Conservation (phyloP, 441 rosid genomes). For the Croton laevigatus region DNA sequence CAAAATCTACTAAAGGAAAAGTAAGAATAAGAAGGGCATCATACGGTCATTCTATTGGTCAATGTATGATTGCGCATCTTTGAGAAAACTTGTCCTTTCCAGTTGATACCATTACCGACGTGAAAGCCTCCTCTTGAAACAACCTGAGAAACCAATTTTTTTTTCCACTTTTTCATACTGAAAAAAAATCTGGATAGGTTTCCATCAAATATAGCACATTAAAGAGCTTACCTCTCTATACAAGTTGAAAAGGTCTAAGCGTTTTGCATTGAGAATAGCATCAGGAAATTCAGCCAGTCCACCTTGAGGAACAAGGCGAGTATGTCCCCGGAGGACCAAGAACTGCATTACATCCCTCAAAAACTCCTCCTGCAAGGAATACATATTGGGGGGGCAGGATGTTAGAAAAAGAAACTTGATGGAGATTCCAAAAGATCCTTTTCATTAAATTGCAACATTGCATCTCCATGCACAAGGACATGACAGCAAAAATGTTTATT, state of each 20-base stretch:
- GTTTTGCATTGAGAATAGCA: constrained; percentile 90
- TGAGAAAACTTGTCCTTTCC: constrained; percentile 99
- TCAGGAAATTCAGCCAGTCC: constrained; percentile 95
- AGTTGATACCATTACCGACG: constrained; percentile 97
- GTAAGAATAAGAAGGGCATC: constrained; percentile 20
- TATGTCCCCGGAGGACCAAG: constrained; percentile 82
- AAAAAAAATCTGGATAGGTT: constrained; percentile 15
- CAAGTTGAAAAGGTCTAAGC: constrained; percentile 93
- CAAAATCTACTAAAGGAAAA: constrained; percentile 13
- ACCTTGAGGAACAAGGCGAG: constrained; percentile 94
- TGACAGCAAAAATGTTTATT: not conserved
- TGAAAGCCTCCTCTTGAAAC: constrained; percentile 99
- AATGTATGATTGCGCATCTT: constrained; percentile 98
- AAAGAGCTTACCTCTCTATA: constrained; percentile 78
- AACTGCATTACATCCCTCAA: constrained; percentile 95
- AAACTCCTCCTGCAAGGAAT: constrained; percentile 78
- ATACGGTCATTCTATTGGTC: constrained; percentile 98
- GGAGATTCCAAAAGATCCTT: not conserved
- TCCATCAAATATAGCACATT: constrained; percentile 15
- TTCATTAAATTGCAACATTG: not conserved
- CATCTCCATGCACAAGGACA: not conserved
- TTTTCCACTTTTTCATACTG: not conserved
- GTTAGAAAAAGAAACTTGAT: not conserved
- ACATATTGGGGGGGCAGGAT: not conserved
- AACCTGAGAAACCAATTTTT: constrained; percentile 51